phyloP scores from a whole-genome alignment of 345 rosid genomes.

The Geranium brycei region DNA sequence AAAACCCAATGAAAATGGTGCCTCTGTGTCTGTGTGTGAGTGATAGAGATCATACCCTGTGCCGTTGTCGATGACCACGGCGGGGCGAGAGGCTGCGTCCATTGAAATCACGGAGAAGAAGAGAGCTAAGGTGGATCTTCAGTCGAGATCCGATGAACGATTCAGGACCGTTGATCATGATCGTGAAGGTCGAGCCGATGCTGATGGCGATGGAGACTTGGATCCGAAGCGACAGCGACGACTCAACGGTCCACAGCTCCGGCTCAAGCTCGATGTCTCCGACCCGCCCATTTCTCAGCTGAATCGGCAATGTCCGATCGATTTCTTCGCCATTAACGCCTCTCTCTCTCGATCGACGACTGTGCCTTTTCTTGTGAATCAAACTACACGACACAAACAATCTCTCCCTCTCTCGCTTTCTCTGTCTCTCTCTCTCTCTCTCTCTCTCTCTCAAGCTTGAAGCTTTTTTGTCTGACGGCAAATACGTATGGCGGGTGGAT shows the following conservation, averaged over 20 bases:
- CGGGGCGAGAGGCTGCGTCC: slow-evolving; percentile 86
- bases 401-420: too few species aligned
- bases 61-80: slow-evolving; percentile 96
- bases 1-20: background rate
- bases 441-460: background rate
- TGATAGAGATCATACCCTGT: slow-evolving; percentile 45
- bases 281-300: slow-evolving; percentile 17
- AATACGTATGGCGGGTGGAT: background rate
- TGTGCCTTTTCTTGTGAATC: background rate
- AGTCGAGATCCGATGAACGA: slow-evolving; percentile 39
- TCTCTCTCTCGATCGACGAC: background rate
- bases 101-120: slow-evolving; percentile 18
- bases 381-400: background rate
- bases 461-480: background rate
- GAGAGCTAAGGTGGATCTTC: slow-evolving; percentile 30
- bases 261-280: background rate
- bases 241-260: slow-evolving; percentile 18
- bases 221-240: slow-evolving; percentile 42
- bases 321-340: slow-evolving; percentile 7
- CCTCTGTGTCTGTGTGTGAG: background rate
- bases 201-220: slow-evolving; percentile 20
- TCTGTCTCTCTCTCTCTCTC: background rate
- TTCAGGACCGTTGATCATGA: slow-evolving; percentile 32
- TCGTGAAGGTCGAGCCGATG: slow-evolving; percentile 14
- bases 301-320: slow-evolving; percentile 5